Base-by-base conservation (phyloP, 2,329 filamentous ascomycete species). In the Alternaria sp. region DNA sequence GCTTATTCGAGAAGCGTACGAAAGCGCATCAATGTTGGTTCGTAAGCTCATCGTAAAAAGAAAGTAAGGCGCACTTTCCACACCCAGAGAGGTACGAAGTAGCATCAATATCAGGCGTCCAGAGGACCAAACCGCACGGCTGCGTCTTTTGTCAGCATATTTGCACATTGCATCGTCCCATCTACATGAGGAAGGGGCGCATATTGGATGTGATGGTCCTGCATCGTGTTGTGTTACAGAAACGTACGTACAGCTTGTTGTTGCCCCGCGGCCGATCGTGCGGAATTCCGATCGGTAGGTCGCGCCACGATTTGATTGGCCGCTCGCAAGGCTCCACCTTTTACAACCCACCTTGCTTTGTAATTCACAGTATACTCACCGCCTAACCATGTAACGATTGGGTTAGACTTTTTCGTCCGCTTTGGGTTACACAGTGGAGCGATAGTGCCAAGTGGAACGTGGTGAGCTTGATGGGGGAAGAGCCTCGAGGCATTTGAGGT, bases 101-200 rank as follows among this genome's bases (percentile, higher is more conserved):
- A 30, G n/a, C 9, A 22, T 16, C 45, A 18, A 22, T 36, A 25
- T 41, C n/a, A 32, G n/a, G 25, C 34, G n/a, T 20, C 36, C 52
- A n/a, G n/a, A 27, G 52, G 52, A 34, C 41, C 6, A 54, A 54
- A 54, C 16, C 52, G 52, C 28, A 45, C 52, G 52, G 52, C 22
- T 25, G 6, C 6, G 9, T 22, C 46, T 38, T 50, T 25, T 38
- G 46, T 50, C 46, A 50, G 46, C 46, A 36, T 4, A 38, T 14
- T 27, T 16, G 5, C 20, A 5, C 4, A 18, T 14, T 5, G 30
- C n/a, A 25, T 11, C 32, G n/a, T 7, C 12, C 4, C 46, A 5
- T 11, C 9, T 11, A 11, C 5, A 22, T 32, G 6, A 38, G 16
- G 8, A 22, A 50, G 16, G 30, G 46, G 46, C 46, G 32, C 20